phyloP scores from a whole-genome alignment of 2,329 filamentous ascomycete genomes.

The Penicillium brevicompactum region DNA sequence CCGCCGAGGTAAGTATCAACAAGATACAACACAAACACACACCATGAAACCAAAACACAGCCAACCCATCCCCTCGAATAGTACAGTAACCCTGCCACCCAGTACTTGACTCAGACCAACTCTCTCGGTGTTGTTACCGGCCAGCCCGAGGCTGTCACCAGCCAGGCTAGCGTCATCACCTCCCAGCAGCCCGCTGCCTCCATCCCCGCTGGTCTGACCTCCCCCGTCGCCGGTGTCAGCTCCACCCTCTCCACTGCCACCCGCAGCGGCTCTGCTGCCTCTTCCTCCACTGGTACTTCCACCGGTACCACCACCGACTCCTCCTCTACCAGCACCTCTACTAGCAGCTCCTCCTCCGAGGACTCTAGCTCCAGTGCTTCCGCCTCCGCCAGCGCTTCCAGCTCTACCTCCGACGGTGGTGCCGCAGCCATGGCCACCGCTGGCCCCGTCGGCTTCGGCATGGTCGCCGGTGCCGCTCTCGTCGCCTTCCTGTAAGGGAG shows the following conservation, averaged over 20 bases:
- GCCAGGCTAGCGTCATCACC: constrained; percentile 31
- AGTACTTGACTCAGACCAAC: constrained; percentile 52
- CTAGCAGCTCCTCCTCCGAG: constrained; percentile 5
- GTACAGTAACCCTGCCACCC: constrained; percentile 43
- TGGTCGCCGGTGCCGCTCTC: constrained; percentile 46
- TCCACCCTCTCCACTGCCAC: constrained; percentile 26
- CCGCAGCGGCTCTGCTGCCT: constrained; percentile 19
- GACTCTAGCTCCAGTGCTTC: constrained; percentile 8
- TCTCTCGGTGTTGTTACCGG: constrained; percentile 54
- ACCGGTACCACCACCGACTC: constrained; percentile 13
- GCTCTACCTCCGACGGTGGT: constrained; percentile 32
- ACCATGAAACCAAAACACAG: neutral
- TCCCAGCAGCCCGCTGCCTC: constrained; percentile 42
- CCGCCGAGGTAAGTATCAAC: constrained; percentile 22
- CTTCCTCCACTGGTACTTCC: constrained; percentile 19
- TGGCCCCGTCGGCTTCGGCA: constrained; percentile 37
- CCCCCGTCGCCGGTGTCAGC: constrained; percentile 30
- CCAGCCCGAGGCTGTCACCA: constrained; percentile 42
- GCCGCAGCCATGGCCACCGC: constrained; percentile 41
- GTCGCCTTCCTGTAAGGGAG: constrained; percentile 45
- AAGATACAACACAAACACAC: neutral
- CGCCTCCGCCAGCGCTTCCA: constrained; percentile 7
- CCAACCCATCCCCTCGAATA: constrained; percentile 28
- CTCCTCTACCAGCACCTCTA: constrained; percentile 14
- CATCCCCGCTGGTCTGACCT: constrained; percentile 45